Base-by-base conservation (phyloP, 106 monocot genomes). In the Posidonia australis region DNA sequence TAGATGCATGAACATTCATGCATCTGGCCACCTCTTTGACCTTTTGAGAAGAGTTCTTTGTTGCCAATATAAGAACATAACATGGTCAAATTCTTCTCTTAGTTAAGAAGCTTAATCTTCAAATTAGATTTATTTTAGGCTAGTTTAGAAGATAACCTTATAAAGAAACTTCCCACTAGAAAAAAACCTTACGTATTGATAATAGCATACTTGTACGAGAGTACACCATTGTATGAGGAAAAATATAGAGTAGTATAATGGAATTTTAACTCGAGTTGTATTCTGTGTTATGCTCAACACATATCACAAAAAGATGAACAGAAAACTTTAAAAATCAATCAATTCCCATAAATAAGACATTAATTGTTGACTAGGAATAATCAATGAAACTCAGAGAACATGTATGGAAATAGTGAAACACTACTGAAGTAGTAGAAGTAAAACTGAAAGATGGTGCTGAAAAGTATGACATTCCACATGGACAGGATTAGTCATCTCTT, bases 121-220 rank as follows among this genome's bases (percentile, higher is more conserved):
- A 16, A 67, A 6, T 11, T 21, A 25, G 13, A 28, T 53, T 49
- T 54, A 67, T 12, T 12, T 47, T 13, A n/a, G 23, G 0, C 22
- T 54, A 19, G 29, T 41, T 30, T 65, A 42, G 62, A 17, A 47
- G 55, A 48, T 1, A 46, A 98, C 98, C 91, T 98, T 98, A 71
- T 90, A 91, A 20, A 98, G 77, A 45, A 98, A 91, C 58, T 85
- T 91, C 29, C 87, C 98, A 58, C 78, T 83, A 30, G 82, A 76
- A 62, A 77, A 91, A 78, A 98, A 98, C 68, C 91, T 82, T 57
- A 98, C 59, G 63, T 98, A 98, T 0, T 87, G 84, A 49, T 65
- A 98, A 71, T 98, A 98, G 71, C 98, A 98, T 27, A 91, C 98
- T 87, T 98, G 65, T 54, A 81, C 30, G 55, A 59, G 25, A 69